Base-by-base conservation (phyloP, 345 rosid genomes). In the Salix dunnii region DNA sequence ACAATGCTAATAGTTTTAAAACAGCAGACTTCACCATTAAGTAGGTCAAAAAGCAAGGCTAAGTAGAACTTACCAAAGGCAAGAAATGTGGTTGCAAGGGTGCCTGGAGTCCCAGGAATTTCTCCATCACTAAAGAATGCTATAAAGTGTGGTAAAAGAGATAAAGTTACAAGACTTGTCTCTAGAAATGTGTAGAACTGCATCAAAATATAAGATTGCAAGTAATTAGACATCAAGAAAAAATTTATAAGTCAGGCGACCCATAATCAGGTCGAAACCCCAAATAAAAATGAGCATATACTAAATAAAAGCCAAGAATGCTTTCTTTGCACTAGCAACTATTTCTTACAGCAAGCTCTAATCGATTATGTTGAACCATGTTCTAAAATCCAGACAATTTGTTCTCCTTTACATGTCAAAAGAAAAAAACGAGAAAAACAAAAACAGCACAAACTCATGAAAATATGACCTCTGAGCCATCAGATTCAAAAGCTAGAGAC, bases 121-220 rank as follows among this genome's bases (percentile, higher is more conserved):
- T 96, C 99, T 79, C 86, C 95, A 51, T 96, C 99, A 36, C 91
- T 89, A 85, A 93, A 96, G 82, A 96, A 93, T 9, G 96, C 92
- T 72, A 96, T 81, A 82, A 96, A 93, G 81, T 92, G 91, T 33
- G 97, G 99, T 87, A 93, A 83, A 61, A 96, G 84, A 25, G 94
- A 90, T 82, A 92, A 69, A 69, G 97, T 91, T 76, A 93, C 98
- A 2, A 96, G 90, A 72, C 80, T 93, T 75, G 99, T 94, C 91
- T 96, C 99, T 11, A 94, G 84, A 83, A 96, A 96, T 3, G 99
- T 94, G 85, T 96, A 96, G 75, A 96, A 86, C 99, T 96, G 96
- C 95, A 93, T 48, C 65, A 69, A 66, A 7, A 67, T 77, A 64
- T 33, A 77, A 74, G 64, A 69, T 51, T 62, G 55, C 31, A 31